Base-by-base conservation (phyloP, 1,284 basidiomycete species). In the Boletellus deceptivus region DNA sequence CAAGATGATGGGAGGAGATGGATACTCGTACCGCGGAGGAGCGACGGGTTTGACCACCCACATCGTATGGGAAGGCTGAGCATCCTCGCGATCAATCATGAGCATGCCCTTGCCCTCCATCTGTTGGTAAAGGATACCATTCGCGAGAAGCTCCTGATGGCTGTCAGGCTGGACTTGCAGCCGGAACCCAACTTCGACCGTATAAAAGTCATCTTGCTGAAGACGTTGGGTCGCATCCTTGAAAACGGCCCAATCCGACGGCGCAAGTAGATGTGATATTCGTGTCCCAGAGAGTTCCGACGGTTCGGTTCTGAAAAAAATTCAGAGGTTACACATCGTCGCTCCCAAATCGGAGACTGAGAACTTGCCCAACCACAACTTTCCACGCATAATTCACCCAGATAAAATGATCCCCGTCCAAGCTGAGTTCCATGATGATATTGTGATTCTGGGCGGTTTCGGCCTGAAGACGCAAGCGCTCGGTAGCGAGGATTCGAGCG, bases 51-150 rank as follows among this genome's bases (percentile, higher is more conserved):
- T 94, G 67, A 98, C 84, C 38, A 98, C 95, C 97, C 97, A 99
- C 95, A 99, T 98, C 5, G 96, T 97, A 70, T 99, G 97, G 20
- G 94, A 92, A 3, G 93, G 86, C 54, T 82, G 79, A 5, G 89
- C 89, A 48, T 86, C 87, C 64, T 93, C 84, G 33, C 92, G 84
- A 70, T 97, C 93, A 57, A 92, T 83, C 86, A 99, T 96, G 59
- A 99, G 83, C 96, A 99, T 98, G 20, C 97, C 97, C 66, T 97
- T 97, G 36, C 93, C 97, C 62, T 98, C 94, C 85, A 99, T 95
- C 62, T 84, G 83, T 67, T 93, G 89, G 68, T 86, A 94, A 60
- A 87, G 72, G 57, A 78, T 70, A 68, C 78, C 76, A 41, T 70
- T 69, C 22, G 69, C 29, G 25, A 65, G 70, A 31, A 72, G 64